Base-by-base conservation (phyloP, 164 flowering plant species). In the Brasenia schreberi region DNA sequence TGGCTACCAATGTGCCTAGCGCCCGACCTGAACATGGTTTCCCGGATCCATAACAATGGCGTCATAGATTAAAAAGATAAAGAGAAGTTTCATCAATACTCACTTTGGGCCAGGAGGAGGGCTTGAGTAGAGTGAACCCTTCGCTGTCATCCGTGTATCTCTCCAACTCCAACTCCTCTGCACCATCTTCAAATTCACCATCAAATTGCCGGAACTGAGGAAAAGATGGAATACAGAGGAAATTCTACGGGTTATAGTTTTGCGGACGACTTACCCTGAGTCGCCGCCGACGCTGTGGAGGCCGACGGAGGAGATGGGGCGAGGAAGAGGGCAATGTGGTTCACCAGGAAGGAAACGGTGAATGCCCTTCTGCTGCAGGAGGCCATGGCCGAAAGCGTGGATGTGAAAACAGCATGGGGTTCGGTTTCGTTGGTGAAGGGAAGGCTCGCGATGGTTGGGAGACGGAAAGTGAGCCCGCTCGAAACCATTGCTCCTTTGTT, bases 41-140 rank as follows among this genome's bases (percentile, higher is more conserved):
- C 18, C 1, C 18, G 18, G 14, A 56, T 56, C 14, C 18, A 56
- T 56, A 56, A 12, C 14, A 12, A 56, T 56, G 18, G 14, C 39
- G 39, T 33, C 39, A 33, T 33, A 2, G 39, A 33, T 3, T 33
- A 4, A 33, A 33, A 33, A 56, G 60, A 56, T 6, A 39, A 4
- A 33, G 39, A 33, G 39, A 33, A 33, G 39, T 33, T 33, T 33
- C 39, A 33, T 33, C 39, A 42, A 52, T 12, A 43, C 14, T 17
- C 7, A 84, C 89, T 88, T 85, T 80, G 60, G 67, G 67, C 76
- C 83, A 93, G 62, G 98, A 86, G 70, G 87, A 72, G 67, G 98
- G 98, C 72, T 19, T 77, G 66, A 93, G 92, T n/a, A 90, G 82
- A 74, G 96, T 84, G 80, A 93, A 93, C 5, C 98, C 97, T 71